Base-by-base conservation (phyloP, 768 basidiomycete species). In the Leucosporidium yakuticum region DNA sequence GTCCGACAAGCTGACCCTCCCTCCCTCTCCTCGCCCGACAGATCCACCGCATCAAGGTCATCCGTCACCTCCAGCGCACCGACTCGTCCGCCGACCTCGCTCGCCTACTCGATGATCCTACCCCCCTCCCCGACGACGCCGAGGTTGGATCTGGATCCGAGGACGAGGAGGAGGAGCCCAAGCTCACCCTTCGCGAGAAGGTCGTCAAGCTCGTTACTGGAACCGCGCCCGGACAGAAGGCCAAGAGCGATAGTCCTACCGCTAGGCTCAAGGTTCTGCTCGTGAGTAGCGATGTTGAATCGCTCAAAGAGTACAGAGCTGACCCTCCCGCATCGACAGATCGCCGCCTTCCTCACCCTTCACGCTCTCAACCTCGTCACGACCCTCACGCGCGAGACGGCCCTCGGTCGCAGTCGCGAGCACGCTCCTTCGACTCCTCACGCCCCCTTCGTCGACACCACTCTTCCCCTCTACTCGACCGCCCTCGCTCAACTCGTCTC, bases 331-430 rank as follows among this genome's bases (percentile, higher is more conserved):
- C n/a, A 4, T 7, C 23, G 3, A 8, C 27, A 60, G 59, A 91
- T 99, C 73, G 87, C 87, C 23, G 87, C 93, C 4, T 99, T 98
- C 84, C 83, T 95, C 71, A 86, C 86, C 0, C 80, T 99, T 4
- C 96, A 99, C 74, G 85, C 93, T 63, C 84, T 96, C 69, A 98
- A 97, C 81, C 85, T 98, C 67, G 88, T 88, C 78, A 89, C 94
- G 0, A 93, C 96, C 0, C 84, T 99, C 59, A 88, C 93, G 0
- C 83, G 86, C 39, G 82, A 83, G n/a, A 82, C 85, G 73, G 77
- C 85, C 65, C 73, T 85, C 78, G 73, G 83, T 73, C 79, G 83
- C 67, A 79, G 81, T 76, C 81, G 79, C 34, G 78, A 68, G 58
- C 67, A 65, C 67, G 60, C 79, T 19, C 75, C 77, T 54, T 77